Percentiles rank a stretch among this genome's conserved stretches.
Evolutionary conservation across 345 rosid species (phyloP).

Genomic region (Anastatica hierochuntica): DNA sequence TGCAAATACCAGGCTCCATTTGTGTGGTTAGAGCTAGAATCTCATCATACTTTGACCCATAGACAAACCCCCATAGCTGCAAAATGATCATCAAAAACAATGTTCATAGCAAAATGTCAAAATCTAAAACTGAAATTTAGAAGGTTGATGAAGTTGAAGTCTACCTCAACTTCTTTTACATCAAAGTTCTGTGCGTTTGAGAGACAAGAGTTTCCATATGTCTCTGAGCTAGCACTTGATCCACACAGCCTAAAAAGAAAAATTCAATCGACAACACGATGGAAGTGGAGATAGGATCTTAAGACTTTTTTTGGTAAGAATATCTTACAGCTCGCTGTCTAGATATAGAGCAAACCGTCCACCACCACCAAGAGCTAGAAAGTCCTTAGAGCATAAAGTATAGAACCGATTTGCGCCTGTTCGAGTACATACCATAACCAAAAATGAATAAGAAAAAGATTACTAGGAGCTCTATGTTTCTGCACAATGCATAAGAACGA

Average conservation of each 20-base stretch:
- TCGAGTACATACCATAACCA: constrained; percentile 13
- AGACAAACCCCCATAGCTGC: constrained; percentile 93
- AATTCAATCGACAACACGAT: neutral
- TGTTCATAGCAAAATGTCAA: too few relatives aligned
- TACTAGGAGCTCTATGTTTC: neutral
- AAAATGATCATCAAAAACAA: neutral
- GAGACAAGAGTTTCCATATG: constrained; percentile 88
- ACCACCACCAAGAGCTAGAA: constrained; percentile 88
- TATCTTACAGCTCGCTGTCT: constrained; percentile 79
- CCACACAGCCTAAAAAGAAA: constrained; percentile 51
- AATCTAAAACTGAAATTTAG: neutral
- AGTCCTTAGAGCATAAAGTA: constrained; percentile 76
- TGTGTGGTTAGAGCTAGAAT: constrained; percentile 55
- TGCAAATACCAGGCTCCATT: constrained; percentile 65
- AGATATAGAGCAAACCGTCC: constrained; percentile 88
- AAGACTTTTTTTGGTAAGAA: constrained; percentile 1
- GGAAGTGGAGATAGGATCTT: neutral
- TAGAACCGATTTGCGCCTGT: constrained; percentile 88
- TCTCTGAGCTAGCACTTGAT: constrained; percentile 87
- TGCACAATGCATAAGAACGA: neutral
- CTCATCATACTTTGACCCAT: constrained; percentile 80
- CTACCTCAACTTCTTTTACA: constrained; percentile 93
- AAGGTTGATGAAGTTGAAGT: constrained; percentile 9
- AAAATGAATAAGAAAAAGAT: neutral
- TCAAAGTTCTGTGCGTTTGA: constrained; percentile 72